Evolutionary conservation across 139 green algal genomes (phyloP).

Genomic region (Dunaliella sp.): DNA sequence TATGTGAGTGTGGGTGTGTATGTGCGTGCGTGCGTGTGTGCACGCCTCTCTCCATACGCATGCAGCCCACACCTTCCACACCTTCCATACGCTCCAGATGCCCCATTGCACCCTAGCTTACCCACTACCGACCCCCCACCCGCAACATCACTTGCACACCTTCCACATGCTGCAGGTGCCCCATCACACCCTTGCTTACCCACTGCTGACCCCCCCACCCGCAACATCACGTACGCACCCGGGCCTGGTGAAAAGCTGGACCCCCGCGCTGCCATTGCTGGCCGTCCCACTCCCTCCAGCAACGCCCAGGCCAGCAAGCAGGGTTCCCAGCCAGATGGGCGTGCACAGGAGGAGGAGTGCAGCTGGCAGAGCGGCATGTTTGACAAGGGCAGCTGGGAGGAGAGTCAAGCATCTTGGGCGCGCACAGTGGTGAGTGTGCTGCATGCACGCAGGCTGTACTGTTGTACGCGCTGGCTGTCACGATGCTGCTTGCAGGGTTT

Average conservation of each 20-base stretch:
- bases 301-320: background rate
- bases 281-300: constrained; percentile 9
- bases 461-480: background rate
- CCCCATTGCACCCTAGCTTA: constrained; percentile 44
- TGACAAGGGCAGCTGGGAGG: constrained; percentile 82
- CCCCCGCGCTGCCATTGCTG: constrained; percentile 73
- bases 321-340: background rate
- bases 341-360: background rate
- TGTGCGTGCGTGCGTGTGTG: too few species aligned
- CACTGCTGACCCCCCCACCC: constrained; percentile 60
- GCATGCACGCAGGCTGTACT: background rate
- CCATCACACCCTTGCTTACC: constrained; percentile 50
- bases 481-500: background rate
- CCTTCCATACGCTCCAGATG: too few species aligned
- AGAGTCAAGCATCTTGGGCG: constrained; percentile 85
- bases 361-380: constrained; percentile 83
- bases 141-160: constrained; percentile 64
- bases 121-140: constrained; percentile 64
- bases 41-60: background rate
- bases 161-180: too few species aligned
- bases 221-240: constrained; percentile 67
- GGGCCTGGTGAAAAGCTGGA: constrained; percentile 78
- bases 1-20: too few species aligned
- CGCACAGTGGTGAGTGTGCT: constrained; percentile 67
- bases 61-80: too few species aligned